Percentiles rank a stretch among this genome's conserved stretches.
These are phyloP conservation scores for Lactarius pseudohatsudake DNA, from an alignment of 768 basidiomycete genomes.

Conservation along the genomic window DNA sequence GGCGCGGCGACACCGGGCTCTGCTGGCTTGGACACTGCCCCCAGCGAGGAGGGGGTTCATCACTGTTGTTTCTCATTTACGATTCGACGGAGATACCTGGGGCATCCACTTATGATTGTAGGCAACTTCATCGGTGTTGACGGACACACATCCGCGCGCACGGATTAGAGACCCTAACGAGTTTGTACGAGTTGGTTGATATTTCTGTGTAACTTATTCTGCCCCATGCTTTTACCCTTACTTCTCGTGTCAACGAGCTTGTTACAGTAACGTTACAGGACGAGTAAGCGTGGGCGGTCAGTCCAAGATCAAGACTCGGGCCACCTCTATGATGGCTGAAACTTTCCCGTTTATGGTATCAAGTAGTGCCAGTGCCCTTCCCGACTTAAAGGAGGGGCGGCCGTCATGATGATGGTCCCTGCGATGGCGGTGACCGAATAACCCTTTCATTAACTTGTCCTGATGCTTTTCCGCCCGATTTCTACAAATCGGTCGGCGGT, in stretches of 20 bases:
- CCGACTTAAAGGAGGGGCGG: no score
- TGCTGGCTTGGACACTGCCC: slow-evolving; percentile 32
- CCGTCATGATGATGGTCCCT: no score
- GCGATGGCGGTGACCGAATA: no score
- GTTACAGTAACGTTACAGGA: not conserved
- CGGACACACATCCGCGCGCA: no score
- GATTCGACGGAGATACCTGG: slow-evolving; percentile 80
- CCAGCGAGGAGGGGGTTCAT: slow-evolving; percentile 73
- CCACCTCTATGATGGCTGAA: no score
- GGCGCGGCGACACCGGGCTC: slow-evolving; percentile 34
- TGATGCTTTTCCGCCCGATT: no score
- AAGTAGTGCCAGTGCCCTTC: no score
- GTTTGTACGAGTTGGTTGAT: not conserved
- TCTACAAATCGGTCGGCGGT: no score
- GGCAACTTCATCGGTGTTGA: slow-evolving; percentile 77
- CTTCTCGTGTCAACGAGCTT: not conserved
- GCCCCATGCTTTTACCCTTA: not conserved
- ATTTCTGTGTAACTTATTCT: slow-evolving; percentile 6
- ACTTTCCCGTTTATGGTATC: no score
- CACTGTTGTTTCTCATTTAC: slow-evolving; percentile 91
- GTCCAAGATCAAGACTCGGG: no score
- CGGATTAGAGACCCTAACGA: not conserved
- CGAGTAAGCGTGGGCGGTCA: no score
- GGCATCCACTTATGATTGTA: slow-evolving; percentile 87
- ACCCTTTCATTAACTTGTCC: no score